phyloP scores from a whole-genome alignment of 305 asterid species.

The Solanum chacoense region DNA sequence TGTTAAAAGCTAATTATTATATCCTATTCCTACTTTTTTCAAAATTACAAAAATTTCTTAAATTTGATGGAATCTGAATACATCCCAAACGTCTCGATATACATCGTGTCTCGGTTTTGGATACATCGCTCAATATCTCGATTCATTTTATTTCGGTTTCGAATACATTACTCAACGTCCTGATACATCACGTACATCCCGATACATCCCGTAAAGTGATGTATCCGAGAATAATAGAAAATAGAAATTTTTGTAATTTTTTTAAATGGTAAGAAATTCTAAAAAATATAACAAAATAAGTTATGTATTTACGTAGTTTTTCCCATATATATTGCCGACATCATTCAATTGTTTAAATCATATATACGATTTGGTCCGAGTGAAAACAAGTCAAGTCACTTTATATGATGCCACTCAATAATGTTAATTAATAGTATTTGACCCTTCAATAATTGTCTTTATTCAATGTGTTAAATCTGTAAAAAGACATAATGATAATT shows the following conservation, averaged over 20 bases:
- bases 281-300: too few relatives aligned
- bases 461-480: background rate
- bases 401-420: background rate
- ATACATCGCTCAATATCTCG: background rate
- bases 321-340: background rate
- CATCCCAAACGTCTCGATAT: background rate
- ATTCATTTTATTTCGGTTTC: rapidly evolving
- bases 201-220: background rate
- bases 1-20: too few relatives aligned
- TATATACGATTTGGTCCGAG: background rate
- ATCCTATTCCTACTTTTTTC: too few relatives aligned
- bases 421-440: background rate
- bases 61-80: too few relatives aligned
- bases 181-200: background rate
- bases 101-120: rapidly evolving
- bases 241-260: too few relatives aligned
- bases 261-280: too few relatives aligned
- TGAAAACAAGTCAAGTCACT: background rate
- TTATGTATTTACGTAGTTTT: too few relatives aligned
- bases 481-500: background rate
- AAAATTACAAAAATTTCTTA: too few relatives aligned
- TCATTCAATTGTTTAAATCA: background rate
- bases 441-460: background rate
- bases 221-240: too few relatives aligned
- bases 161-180: background rate